Conservation (phyloP, 345 rosid species). For the Passiflora organensis region DNA sequence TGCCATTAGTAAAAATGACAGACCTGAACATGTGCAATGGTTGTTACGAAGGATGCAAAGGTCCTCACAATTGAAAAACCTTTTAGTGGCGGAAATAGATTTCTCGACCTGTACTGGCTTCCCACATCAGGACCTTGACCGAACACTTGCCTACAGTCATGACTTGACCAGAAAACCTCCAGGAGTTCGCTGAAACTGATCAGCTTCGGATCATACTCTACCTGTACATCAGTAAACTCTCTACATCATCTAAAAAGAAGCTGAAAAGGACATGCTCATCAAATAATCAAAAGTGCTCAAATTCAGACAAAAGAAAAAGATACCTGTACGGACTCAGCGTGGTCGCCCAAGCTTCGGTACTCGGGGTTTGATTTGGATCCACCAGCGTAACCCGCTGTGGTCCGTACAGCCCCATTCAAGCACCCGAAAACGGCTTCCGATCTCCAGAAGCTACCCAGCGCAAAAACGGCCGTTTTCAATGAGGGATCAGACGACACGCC, state of each 20-base stretch:
- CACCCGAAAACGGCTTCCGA: constrained; percentile 93
- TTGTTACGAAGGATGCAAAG: no score
- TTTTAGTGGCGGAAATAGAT: neutral
- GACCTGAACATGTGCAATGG: constrained; percentile 73
- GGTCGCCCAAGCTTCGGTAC: constrained; percentile 71
- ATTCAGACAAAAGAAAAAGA: neutral
- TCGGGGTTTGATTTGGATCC: constrained; percentile 75
- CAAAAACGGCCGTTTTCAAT: constrained; percentile 56
- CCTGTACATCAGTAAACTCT: constrained; percentile 37
- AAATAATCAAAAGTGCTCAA: neutral
- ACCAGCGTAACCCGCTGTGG: constrained; percentile 68
- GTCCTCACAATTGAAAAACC: neutral
- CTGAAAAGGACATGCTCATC: neutral
- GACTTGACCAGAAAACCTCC: constrained; percentile 89
- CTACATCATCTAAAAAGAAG: neutral
- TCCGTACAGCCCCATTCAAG: constrained; percentile 68
- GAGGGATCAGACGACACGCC: constrained; percentile 36
- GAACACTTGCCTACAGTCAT: constrained; percentile 86
- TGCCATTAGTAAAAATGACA: constrained; percentile 70
- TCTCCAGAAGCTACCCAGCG: constrained; percentile 97
- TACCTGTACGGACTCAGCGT: constrained; percentile 90
- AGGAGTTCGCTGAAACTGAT: constrained; percentile 61
- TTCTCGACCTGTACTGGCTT: constrained; percentile 67
- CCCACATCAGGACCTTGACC: constrained; percentile 99
- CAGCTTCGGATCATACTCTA: constrained; percentile 74